phyloP scores from a whole-genome alignment of 1,284 basidiomycete species.

The Ceratobasidium sp. region DNA sequence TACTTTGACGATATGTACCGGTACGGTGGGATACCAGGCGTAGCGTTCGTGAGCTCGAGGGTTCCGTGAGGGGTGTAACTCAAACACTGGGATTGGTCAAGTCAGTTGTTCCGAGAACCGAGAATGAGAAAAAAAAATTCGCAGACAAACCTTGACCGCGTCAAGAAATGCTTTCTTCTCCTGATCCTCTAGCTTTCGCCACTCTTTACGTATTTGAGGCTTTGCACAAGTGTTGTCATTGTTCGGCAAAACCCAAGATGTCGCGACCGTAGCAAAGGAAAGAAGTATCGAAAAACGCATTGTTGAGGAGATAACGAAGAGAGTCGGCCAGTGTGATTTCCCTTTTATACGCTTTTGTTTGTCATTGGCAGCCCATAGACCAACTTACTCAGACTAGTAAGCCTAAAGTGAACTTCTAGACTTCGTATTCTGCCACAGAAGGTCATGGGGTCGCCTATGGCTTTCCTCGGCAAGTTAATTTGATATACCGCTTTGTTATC shows the following conservation, averaged over 20 bases:
- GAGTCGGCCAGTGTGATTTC: not conserved
- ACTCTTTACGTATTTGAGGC: constrained; percentile 34
- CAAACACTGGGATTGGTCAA: constrained; percentile 10
- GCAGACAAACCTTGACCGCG: constrained; percentile 34
- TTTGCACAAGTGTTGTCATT: not conserved
- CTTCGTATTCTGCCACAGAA: not conserved
- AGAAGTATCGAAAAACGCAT: not conserved
- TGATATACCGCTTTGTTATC: not conserved
- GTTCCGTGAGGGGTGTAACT: not conserved
- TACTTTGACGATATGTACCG: constrained; percentile 13
- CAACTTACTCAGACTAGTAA: not conserved
- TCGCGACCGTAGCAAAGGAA: not conserved
- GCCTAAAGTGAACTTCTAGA: not conserved
- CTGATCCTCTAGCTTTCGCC: not conserved
- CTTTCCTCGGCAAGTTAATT: not conserved
- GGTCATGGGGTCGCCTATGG: not conserved
- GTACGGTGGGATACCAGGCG: constrained; percentile 16
- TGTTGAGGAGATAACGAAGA: not conserved
- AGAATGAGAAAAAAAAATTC: not conserved
- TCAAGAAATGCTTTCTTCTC: constrained; percentile 14
- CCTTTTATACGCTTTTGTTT: not conserved
- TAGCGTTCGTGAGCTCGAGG: constrained; percentile 21
- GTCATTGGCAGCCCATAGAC: not conserved
- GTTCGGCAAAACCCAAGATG: not conserved
- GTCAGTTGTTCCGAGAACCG: not conserved